phyloP scores from a whole-genome alignment of 2,329 filamentous ascomycete genomes.

The Spiromastix sp. region DNA sequence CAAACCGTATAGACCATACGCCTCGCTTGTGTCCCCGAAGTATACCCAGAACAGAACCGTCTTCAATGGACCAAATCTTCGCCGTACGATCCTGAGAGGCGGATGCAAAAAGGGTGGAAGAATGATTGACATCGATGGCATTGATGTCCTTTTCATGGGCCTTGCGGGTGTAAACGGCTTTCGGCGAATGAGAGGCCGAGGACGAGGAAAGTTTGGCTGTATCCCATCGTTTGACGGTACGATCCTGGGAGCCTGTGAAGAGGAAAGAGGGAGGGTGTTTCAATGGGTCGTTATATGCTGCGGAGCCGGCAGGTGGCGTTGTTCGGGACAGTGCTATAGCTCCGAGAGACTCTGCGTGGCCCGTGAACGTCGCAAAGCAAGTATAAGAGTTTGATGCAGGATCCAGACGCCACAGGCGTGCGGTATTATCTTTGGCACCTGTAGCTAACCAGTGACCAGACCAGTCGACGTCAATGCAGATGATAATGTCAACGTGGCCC shows the following conservation, averaged over 20 bases:
- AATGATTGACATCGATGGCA: conserved; percentile 70
- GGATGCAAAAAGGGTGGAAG: conserved; percentile 76
- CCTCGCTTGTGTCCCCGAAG: conserved; percentile 86
- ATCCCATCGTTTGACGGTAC: conserved; percentile 92
- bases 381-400: conserved; percentile 60
- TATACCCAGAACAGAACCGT: conserved; percentile 84
- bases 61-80: conserved; percentile 88
- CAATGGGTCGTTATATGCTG: conserved; percentile 62
- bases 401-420: conserved; percentile 81
- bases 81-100: conserved; percentile 94
- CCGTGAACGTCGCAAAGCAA: conserved; percentile 75
- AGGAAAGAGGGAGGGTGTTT: conserved; percentile 74
- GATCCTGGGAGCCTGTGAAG: conserved; percentile 87
- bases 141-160: conserved; percentile 99
- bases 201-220: conserved; percentile 53
- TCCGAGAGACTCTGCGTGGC: conserved; percentile 87
- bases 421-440: conserved; percentile 93
- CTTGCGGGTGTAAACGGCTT: conserved; percentile 75
- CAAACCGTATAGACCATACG: conserved; percentile 91
- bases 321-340: conserved; percentile 74
- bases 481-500: conserved; percentile 91
- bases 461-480: conserved; percentile 90
- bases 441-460: conserved; percentile 95
- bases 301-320: conserved; percentile 56
- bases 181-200: conserved; percentile 22